Evolutionary conservation across 2,329 filamentous ascomycete genomes (phyloP), one percentile per base, ranked within the genome.

Genomic region (Xylaria sp.): DNA sequence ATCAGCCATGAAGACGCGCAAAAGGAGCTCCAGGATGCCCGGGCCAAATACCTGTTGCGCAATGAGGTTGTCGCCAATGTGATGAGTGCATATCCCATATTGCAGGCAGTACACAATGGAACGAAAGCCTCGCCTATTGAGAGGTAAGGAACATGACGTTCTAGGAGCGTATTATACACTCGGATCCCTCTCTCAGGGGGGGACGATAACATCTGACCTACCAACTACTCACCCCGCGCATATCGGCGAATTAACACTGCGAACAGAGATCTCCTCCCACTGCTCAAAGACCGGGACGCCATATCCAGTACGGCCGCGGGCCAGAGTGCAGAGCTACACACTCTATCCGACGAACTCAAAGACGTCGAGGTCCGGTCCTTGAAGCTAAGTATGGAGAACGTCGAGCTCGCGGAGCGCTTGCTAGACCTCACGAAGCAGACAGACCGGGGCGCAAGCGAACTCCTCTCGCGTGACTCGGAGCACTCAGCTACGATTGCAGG

Each of bases 21-120:
- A 72, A 79, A 80, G 57, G 85, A 86, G 54, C 81, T 90, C 19
- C 78, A 93, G 35, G 83, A 91, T 66, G 84, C 89, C 30, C 85
- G 86, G 69, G 86, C 89, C 58, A 80, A 80, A 59, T 90, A 90
- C 73, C 80, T 84, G 47, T 78, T 93, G 58, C 85, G 85, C 63
- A 87, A 87, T 71, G 85, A 85, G 62, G 85, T 90, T 19, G 79
- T 87, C 19, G 84, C 89, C 62, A 85, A 81, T 52, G 84, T 90
- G 56, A 74, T 94, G 65, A 84, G 85, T 66, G 86, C 86, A 59
- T 88, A 91, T 67, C 90, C 91, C 6, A 85, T 90, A 47, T 77
- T 95, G 59, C 90, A 89, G 69, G 88, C 91, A 5, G 85, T 93
- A 46, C 90, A 95, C 71, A 78, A 83, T 61, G 85, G 85, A 49